Conservation (phyloP, 139 green algal genomes). For the Chara braunii region DNA sequence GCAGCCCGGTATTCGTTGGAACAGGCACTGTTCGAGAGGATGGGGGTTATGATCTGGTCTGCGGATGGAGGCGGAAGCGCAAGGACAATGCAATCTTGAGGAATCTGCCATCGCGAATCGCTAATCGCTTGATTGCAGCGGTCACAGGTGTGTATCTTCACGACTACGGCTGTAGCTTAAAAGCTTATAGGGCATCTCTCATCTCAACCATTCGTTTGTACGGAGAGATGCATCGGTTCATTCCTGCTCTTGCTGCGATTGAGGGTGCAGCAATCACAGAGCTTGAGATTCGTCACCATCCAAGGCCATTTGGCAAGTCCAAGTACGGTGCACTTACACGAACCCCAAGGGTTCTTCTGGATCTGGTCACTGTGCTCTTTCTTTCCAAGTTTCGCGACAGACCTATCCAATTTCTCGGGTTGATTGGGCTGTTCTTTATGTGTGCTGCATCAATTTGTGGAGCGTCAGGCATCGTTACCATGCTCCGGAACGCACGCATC, state of each 20-base stretch:
- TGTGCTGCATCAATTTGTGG: background rate
- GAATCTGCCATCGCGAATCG: slow-evolving; percentile 35
- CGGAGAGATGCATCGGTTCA: slow-evolving; percentile 44
- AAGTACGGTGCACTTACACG: slow-evolving; percentile 39
- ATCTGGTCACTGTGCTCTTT: slow-evolving; percentile 41
- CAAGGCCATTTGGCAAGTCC: slow-evolving; percentile 26
- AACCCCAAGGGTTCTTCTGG: slow-evolving; percentile 38
- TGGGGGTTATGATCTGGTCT: slow-evolving; percentile 45
- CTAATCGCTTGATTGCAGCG: slow-evolving; percentile 36
- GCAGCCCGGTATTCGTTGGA: no score
- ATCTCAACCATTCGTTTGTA: slow-evolving; percentile 29
- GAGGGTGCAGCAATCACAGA: slow-evolving; percentile 39
- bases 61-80: slow-evolving; percentile 31
- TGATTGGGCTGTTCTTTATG: slow-evolving; percentile 13
- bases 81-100: slow-evolving; percentile 38
- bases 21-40: slow-evolving; percentile 10
- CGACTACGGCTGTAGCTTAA: slow-evolving; percentile 45
- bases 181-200: slow-evolving; percentile 30
- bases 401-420: slow-evolving; percentile 37
- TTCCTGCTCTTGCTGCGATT: slow-evolving; percentile 42
- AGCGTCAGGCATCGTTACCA: background rate
- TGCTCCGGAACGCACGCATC: background rate
- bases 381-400: slow-evolving; percentile 33
- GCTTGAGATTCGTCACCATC: slow-evolving; percentile 37
- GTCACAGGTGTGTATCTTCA: slow-evolving; percentile 41